These are phyloP conservation scores for Caloboletus inedulis DNA, from an alignment of 1,284 basidiomycete species.

Conservation along the genomic window DNA sequence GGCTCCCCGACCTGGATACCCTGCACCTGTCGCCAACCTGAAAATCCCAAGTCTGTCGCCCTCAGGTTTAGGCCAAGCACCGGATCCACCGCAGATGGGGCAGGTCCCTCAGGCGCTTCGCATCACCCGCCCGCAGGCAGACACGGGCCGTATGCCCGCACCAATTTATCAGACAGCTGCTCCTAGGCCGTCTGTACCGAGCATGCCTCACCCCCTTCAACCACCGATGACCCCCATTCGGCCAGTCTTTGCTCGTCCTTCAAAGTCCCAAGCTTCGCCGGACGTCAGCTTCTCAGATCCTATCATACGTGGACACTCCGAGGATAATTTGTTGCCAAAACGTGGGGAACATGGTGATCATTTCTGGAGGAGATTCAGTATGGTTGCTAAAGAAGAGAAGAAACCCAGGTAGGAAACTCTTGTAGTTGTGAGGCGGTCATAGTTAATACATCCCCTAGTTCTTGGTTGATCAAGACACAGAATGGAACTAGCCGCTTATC, in stretches of 20 bases:
- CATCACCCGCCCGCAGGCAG: conserved; percentile 24
- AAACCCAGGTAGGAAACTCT: conserved; percentile 48
- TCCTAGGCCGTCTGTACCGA: conserved; percentile 35
- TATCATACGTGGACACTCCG: conserved; percentile 66
- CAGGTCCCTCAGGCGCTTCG: conserved; percentile 38
- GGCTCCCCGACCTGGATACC: conserved; percentile 69
- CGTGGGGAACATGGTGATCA: conserved; percentile 72
- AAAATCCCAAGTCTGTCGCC: conserved; percentile 51
- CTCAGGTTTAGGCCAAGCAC: conserved; percentile 35
- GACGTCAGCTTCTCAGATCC: conserved; percentile 53
- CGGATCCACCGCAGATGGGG: conserved; percentile 39
- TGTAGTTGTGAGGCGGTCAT: background rate
- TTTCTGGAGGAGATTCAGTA: conserved; percentile 82
- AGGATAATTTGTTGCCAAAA: conserved; percentile 62
- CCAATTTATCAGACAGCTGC: conserved; percentile 36
- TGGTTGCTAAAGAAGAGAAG: conserved; percentile 70
- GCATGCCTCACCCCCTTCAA: conserved; percentile 66
- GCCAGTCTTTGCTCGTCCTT: conserved; percentile 69
- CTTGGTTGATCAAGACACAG: conserved; percentile 66
- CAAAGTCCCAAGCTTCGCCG: conserved; percentile 38
- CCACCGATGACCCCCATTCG: conserved; percentile 74
- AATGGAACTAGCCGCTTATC: conserved; percentile 49
- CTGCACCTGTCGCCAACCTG: conserved; percentile 61
- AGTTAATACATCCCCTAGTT: conserved; percentile 35
- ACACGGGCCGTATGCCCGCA: conserved; percentile 29